Base-by-base conservation (phyloP, 176 grass and related monocot species). In the Calamus simplicifolius region DNA sequence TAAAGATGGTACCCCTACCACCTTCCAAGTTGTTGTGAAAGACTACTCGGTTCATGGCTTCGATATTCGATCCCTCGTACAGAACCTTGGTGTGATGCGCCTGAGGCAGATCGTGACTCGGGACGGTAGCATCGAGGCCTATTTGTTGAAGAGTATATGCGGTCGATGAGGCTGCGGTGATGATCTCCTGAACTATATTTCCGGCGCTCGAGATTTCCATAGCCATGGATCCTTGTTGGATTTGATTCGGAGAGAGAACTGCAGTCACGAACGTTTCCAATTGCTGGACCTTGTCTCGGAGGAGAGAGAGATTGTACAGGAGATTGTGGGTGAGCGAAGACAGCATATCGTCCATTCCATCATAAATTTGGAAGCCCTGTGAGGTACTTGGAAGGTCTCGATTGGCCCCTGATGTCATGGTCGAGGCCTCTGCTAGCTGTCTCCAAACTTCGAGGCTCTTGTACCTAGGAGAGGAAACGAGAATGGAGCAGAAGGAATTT, bases 331-430 rank as follows among this genome's bases (percentile, higher is more conserved):
- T 51, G 7, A 25, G 25, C 5, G 17, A 2, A 6, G 68, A 50
- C 25, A 70, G 43, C 55, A 59, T 70, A 3, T 59, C 43, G 14
- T 70, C 68, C 48, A 70, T 70, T 5, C 56, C 56, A 51, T 59
- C 35, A 25, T 59, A 59, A 4, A 51, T 50, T 35, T 59, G 35
- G 43, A 58, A 70, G 1, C 56, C 19, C 2, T 50, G 38, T 0
- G 54, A 55, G 43, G 6, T 50, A 1, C 19, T 26, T 16, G 35
- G 35, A 13, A 43, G 12, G 35, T 10, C 8, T 43, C 8, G 35
- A 43, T 1, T 12, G 10, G 35, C 8, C 35, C 35, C 35, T 43
- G 35, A 43, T 43, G 18, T 48, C 38, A 70, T 50, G 35, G 21
- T n/a, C 15, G 13, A 49, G 31, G 31, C 35, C 35, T 43, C 10